Evolutionary conservation across 2,329 filamentous ascomycete species (phyloP).

Genomic region (Moelleriella libera): DNA sequence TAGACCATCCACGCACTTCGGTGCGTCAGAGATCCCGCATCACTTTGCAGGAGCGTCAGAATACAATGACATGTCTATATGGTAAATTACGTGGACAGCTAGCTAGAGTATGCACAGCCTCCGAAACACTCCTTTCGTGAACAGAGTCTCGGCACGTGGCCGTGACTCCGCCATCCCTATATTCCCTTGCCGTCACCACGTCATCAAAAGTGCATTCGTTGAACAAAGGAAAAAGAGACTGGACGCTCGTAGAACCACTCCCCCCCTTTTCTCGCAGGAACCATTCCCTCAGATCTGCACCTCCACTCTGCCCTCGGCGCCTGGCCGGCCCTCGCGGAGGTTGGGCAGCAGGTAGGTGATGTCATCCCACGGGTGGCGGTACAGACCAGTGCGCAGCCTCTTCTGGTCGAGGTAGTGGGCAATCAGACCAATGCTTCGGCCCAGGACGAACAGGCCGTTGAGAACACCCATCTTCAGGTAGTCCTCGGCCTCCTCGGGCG

Average conservation of each 20-base stretch:
- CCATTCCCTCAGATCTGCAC: slow-evolving; percentile 50
- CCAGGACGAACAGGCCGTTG: slow-evolving; percentile 97
- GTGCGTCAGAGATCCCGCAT: too few relatives aligned
- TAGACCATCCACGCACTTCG: too few relatives aligned
- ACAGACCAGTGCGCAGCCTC: slow-evolving; percentile 93
- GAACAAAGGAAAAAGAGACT: slow-evolving; percentile 10
- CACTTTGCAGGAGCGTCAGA: too few relatives aligned
- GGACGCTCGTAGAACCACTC: slow-evolving; percentile 8
- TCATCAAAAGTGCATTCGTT: slow-evolving; percentile 17
- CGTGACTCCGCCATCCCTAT: slow-evolving; percentile 1
- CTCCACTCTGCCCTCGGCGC: slow-evolving; percentile 77
- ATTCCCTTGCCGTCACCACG: slow-evolving; percentile 8
- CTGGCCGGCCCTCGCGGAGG: slow-evolving; percentile 55
- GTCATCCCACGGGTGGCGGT: slow-evolving; percentile 98
- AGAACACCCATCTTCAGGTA: slow-evolving; percentile 98
- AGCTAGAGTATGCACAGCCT: background rate
- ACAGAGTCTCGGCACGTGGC: background rate
- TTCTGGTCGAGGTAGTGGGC: slow-evolving; percentile 99
- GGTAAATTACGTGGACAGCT: slow-evolving; percentile 7
- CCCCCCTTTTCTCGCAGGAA: background rate
- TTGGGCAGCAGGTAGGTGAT: slow-evolving; percentile 89
- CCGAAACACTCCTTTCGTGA: background rate
- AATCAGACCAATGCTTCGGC: slow-evolving; percentile 96
- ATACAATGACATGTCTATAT: slow-evolving; percentile 1
- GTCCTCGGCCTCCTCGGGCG: slow-evolving; percentile 89